These are phyloP conservation scores for Ricinus communis DNA, from an alignment of 345 rosid species.

Conservation along the genomic window DNA sequence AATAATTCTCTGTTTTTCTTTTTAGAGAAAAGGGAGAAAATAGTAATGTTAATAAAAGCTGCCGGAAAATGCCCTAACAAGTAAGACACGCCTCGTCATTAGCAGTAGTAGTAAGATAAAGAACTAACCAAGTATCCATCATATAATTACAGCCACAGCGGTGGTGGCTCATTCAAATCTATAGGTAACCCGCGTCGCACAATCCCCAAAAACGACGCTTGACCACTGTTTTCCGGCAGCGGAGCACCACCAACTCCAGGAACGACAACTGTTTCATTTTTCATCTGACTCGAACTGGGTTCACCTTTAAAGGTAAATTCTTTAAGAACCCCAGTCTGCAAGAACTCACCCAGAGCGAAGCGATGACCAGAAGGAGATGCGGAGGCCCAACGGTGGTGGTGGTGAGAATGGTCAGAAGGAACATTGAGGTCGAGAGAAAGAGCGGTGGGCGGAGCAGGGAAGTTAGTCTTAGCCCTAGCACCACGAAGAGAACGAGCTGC, in stretches of 20 bases:
- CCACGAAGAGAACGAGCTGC: conserved; percentile 95
- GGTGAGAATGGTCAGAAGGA: conserved; percentile 39
- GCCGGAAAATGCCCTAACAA: background rate
- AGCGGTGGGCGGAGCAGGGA: conserved; percentile 51
- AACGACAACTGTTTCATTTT: conserved; percentile 7
- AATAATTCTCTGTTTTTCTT: too few relatives aligned
- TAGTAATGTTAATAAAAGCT: conserved; percentile 1
- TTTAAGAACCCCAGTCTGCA: conserved; percentile 57
- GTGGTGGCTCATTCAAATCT: conserved; percentile 97
- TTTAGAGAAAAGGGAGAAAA: background rate
- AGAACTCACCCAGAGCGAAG: conserved; percentile 47
- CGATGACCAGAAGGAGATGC: conserved; percentile 20
- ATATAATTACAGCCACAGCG: conserved; percentile 61
- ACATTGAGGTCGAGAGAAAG: conserved; percentile 64
- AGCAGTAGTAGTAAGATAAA: background rate
- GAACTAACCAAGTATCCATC: background rate
- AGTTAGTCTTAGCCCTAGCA: conserved; percentile 85
- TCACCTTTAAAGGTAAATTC: conserved; percentile 36
- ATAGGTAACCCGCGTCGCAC: conserved; percentile 75
- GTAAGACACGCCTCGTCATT: background rate
- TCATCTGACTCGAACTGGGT: conserved; percentile 21
- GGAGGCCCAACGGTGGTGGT: conserved; percentile 23
- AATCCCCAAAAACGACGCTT: conserved; percentile 44
- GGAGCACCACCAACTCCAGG: conserved; percentile 11
- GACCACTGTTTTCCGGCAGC: conserved; percentile 23